Conservation (phyloP, 345 rosid species). For the Diplotaxis tenuifolia region DNA sequence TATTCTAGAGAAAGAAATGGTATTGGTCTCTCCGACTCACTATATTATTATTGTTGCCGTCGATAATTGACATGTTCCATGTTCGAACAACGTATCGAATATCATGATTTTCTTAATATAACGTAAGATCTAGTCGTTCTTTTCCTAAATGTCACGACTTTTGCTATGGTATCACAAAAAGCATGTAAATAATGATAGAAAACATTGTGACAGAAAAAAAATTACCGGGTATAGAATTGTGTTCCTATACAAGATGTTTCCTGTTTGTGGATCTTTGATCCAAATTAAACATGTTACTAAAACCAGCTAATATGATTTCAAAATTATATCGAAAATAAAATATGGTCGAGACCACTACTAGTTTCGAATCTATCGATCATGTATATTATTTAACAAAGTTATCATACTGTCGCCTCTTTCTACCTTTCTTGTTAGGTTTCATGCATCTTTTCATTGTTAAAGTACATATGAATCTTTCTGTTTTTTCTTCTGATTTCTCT, state of each 20-base stretch:
- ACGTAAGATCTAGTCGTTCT: slow-evolving; percentile 11
- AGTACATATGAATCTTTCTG: background rate
- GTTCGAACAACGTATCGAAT: slow-evolving; percentile 28
- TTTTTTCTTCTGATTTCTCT: background rate
- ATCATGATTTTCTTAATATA: slow-evolving; percentile 13
- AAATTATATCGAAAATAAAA: background rate
- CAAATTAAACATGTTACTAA: background rate
- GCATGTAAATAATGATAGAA: background rate
- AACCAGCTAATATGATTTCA: background rate
- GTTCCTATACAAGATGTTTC: background rate
- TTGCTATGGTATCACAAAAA: background rate
- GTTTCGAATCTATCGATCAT: background rate
- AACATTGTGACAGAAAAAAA: background rate
- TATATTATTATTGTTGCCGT: slow-evolving; percentile 6
- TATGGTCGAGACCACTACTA: background rate
- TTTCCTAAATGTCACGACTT: background rate
- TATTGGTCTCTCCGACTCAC: slow-evolving; percentile 4
- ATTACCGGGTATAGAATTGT: background rate
- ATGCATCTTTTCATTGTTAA: background rate
- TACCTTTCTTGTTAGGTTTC: background rate
- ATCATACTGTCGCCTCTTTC: background rate
- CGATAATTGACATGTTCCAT: slow-evolving; percentile 36
- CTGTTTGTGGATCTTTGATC: background rate
- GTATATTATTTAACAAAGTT: background rate
- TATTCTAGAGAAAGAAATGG: background rate